Evolutionary conservation across 108 stramenopile species (phyloP), one percentile per base, ranked within the genome.

Genomic region (Cyclotella kingstonii): DNA sequence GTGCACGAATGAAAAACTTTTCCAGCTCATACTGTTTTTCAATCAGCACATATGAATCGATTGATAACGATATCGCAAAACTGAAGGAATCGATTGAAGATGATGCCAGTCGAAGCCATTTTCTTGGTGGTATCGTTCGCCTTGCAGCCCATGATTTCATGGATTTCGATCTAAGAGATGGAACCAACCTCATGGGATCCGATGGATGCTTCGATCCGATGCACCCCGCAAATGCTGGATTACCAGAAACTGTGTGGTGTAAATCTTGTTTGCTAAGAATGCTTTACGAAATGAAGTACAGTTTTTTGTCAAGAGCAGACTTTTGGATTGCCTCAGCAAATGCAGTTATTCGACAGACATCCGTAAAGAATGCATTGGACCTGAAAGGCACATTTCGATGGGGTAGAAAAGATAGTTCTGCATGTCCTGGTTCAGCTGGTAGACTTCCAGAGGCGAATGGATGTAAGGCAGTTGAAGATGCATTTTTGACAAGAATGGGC

Each of bases 261-360:
- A 40, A 46, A 5, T 40, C 39, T 34, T 76, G 75, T 33, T 9
- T 40, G 15, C 34, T 76, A 14, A 76, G 39, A 11, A 47, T 45
- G 10, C 30, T 76, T 1, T 58, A 71, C 30, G 46, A 40, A 30
- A 34, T 35, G 5, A 71, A 54, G 47, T 76, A 76, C 34, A 43
- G 62, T 10, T 54, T 55, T 36, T 52, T 76, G 11, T 76, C 75
- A 4, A 27, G 75, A 28, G 75, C 75, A 17, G 75, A 76, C 47
- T 76, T 76, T 66, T 76, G 75, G 75, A 59, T 76, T 10, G 75
- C 75, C 5, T 38, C 62, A 15, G 75, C 75, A 0, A 70, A 76
- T 22, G 69, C 75, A 5, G 75, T 71, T 12, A 70, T 70, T 36
- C 54, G 64, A 7, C 69, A 65, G 51, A 76, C 75, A 2, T 70